Conservation (phyloP, 164 flowering plant species). For the Vitis rupestris region DNA sequence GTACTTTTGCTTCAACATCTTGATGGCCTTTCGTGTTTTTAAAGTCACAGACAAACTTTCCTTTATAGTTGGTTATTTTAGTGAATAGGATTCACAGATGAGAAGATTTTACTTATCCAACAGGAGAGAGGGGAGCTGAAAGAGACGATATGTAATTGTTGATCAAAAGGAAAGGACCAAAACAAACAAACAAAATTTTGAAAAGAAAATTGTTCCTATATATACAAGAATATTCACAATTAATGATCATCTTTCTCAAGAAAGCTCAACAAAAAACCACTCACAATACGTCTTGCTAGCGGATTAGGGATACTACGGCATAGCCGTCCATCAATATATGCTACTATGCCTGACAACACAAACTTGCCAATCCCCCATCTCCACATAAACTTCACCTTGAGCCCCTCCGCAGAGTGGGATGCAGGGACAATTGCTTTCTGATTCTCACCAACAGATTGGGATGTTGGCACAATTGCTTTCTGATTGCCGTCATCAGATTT, state of each 20-base stretch:
- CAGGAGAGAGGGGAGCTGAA: no score
- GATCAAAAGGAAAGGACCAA: no score
- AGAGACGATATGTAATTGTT: no score
- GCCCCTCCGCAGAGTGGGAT: constrained; percentile 13
- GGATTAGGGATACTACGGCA: constrained; percentile 84
- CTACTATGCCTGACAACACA: constrained; percentile 68
- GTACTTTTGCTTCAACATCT: no score
- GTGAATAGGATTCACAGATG: no score
- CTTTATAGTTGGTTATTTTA: no score
- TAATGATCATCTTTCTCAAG: constrained; percentile 53
- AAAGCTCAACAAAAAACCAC: constrained; percentile 86
- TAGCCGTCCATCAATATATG: constrained; percentile 89
- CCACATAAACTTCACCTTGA: constrained; percentile 31
- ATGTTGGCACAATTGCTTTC: constrained; percentile 26
- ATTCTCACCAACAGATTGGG: constrained; percentile 6
- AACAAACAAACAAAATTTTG: no score
- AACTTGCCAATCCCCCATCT: constrained; percentile 68
- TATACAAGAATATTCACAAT: constrained; percentile 2
- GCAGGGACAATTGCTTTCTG: constrained; percentile 29
- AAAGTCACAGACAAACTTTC: no score
- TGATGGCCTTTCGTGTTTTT: no score
- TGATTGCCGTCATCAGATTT: constrained; percentile 15
- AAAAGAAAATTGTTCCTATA: no score
- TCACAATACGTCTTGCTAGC: constrained; percentile 78
- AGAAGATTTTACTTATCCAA: no score